Conservation (phyloP, 2,329 filamentous ascomycete genomes). For the Capronia americana region DNA sequence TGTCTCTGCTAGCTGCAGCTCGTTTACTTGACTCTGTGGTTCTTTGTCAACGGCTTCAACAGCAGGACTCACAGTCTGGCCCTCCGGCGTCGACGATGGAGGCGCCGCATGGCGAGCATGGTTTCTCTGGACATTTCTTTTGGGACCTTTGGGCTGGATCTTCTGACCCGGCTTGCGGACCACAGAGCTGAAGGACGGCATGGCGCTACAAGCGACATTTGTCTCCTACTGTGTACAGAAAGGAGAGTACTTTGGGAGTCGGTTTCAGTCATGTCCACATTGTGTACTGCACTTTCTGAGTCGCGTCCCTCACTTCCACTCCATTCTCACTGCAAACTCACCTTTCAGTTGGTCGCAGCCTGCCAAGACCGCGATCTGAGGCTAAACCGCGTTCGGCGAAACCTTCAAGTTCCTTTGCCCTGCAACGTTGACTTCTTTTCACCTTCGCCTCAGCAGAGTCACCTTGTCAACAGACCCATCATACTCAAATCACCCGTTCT, state of each 20-base stretch:
- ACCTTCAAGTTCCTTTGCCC: slow-evolving; percentile 10
- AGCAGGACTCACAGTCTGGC: slow-evolving; percentile 25
- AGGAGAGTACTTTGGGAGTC: background rate
- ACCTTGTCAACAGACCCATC: slow-evolving; percentile 11
- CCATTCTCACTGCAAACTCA: background rate
- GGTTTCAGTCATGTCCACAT: background rate
- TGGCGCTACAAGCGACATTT: slow-evolving; percentile 25
- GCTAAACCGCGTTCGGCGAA: slow-evolving; percentile 10
- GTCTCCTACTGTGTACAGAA: background rate
- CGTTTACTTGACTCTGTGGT: slow-evolving; percentile 15
- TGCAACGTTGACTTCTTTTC: slow-evolving; percentile 16
- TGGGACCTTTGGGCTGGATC: slow-evolving; percentile 72
- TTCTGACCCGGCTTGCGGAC: slow-evolving; percentile 72
- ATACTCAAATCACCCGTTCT: slow-evolving; percentile 1
- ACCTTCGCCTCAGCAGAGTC: slow-evolving; percentile 23
- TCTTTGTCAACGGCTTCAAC: slow-evolving; percentile 20
- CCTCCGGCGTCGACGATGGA: slow-evolving; percentile 44
- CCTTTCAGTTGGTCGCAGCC: background rate
- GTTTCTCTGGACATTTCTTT: slow-evolving; percentile 36
- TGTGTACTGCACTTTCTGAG: background rate
- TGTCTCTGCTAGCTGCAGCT: slow-evolving; percentile 3
- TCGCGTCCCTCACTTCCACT: background rate
- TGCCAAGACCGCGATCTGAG: background rate
- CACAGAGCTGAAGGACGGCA: slow-evolving; percentile 62
- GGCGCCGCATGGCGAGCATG: slow-evolving; percentile 58